phyloP scores from a whole-genome alignment of 75 land plant species.

The Larix kaempferi region DNA sequence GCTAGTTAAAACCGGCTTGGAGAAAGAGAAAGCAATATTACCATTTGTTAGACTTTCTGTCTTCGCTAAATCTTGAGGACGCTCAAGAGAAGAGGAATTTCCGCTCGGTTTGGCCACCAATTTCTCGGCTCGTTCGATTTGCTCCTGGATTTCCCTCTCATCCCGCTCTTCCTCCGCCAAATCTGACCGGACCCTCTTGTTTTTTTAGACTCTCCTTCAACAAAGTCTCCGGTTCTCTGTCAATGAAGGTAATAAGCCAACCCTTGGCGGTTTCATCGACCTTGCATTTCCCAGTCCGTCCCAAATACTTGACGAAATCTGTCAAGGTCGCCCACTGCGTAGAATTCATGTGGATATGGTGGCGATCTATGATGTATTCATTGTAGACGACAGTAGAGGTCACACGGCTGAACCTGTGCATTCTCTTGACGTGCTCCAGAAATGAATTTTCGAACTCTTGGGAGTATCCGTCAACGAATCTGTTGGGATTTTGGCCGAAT shows the following conservation, averaged over 20 bases:
- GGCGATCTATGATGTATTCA: slow-evolving; percentile 87
- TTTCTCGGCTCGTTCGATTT: slow-evolving; percentile 76
- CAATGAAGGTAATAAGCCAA: slow-evolving; percentile 94
- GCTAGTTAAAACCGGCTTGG: not conserved
- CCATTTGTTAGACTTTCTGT: slow-evolving; percentile 28
- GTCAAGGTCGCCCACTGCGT: slow-evolving; percentile 95
- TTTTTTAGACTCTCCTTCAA: slow-evolving; percentile 77
- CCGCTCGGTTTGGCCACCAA: slow-evolving; percentile 5
- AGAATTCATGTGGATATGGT: slow-evolving; percentile 97
- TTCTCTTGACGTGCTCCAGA: slow-evolving; percentile 82
- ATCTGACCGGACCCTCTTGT: slow-evolving; percentile 66
- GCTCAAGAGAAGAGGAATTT: not conserved
- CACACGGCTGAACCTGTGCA: slow-evolving; percentile 81
- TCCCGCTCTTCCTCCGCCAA: slow-evolving; percentile 80
- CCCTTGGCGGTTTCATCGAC: slow-evolving; percentile 98
- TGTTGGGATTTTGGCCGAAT: slow-evolving; percentile 86
- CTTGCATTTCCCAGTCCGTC: slow-evolving; percentile 72
- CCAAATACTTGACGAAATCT: slow-evolving; percentile 90
- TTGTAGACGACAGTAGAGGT: slow-evolving; percentile 98
- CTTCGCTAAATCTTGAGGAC: slow-evolving; percentile 1
- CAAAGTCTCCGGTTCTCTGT: slow-evolving; percentile 88
- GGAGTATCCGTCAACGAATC: slow-evolving; percentile 82
- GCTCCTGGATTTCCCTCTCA: slow-evolving; percentile 66
- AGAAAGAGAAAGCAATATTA: slow-evolving; percentile 60
- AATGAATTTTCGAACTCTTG: slow-evolving; percentile 83